These are phyloP conservation scores for Daldinia bambusicola DNA, from an alignment of 495 filamentous ascomycete genomes.

Conservation along the genomic window DNA sequence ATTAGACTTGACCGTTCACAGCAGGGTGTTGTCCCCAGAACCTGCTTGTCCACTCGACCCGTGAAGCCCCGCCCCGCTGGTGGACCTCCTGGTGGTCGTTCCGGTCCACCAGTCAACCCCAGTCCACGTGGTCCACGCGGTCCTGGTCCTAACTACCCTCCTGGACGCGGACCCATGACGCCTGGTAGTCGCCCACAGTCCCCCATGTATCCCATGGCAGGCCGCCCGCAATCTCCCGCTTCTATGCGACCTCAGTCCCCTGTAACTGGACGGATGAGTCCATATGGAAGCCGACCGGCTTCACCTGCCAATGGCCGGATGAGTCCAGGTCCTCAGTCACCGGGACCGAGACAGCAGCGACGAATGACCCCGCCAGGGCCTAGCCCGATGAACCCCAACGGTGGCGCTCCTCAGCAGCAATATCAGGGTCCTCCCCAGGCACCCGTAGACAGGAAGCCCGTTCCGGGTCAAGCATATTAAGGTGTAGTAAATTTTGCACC, in stretches of 20 bases:
- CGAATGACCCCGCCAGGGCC: conserved; percentile 65
- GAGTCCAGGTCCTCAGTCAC: conserved; percentile 55
- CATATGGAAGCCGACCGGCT: conserved; percentile 46
- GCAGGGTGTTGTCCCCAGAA: conserved; percentile 92
- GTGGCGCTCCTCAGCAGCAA: conserved; percentile 47
- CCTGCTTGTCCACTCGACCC: conserved; percentile 90
- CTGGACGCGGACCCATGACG: conserved; percentile 61
- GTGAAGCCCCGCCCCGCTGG: conserved; percentile 81
- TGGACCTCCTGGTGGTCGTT: conserved; percentile 51
- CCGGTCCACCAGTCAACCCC: conserved; percentile 51
- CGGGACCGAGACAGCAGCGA: conserved; percentile 53
- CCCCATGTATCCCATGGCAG: conserved; percentile 52
- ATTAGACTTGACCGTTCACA: conserved; percentile 87
- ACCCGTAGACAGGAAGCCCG: conserved; percentile 57
- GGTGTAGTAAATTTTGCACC: conserved; percentile 1
- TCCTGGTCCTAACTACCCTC: conserved; percentile 58
- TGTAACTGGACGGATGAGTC: conserved; percentile 54
- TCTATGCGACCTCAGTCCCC: conserved; percentile 54
- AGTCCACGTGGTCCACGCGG: conserved; percentile 56
- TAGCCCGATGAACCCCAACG: conserved; percentile 69
- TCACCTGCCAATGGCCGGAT: conserved; percentile 49
- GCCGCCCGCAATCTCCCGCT: conserved; percentile 51
- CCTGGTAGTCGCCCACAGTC: conserved; percentile 56
- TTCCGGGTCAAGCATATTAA: conserved; percentile 62
- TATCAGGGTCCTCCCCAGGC: conserved; percentile 32